Conservation (phyloP, 352 stramenopile species). For the Phytophthora nicotianae region DNA sequence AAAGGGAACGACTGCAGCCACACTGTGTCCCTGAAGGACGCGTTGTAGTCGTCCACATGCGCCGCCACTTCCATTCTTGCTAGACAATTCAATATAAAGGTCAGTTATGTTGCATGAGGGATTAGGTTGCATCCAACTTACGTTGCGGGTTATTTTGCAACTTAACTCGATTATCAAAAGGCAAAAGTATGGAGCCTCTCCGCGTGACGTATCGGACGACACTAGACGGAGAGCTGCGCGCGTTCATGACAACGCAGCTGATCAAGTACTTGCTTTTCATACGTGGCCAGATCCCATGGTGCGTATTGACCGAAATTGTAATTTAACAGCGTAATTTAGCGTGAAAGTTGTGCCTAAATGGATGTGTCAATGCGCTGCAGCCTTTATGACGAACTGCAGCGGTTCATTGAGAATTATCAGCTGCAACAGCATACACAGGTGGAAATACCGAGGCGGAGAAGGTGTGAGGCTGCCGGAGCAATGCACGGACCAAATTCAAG, state of each 20-base stretch:
- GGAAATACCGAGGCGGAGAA: conserved; percentile 1
- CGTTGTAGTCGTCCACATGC: conserved; percentile 88
- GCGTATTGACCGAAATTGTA: conserved; percentile 2
- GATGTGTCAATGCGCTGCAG: conserved; percentile 31
- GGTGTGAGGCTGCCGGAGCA: conserved; percentile 1
- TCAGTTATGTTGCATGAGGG: not conserved
- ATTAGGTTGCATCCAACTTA: not conserved
- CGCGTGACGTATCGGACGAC: conserved; percentile 46
- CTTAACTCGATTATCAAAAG: not conserved
- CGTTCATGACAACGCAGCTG: conserved; percentile 40
- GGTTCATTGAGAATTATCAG: conserved; percentile 30
- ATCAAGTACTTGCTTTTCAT: conserved; percentile 69
- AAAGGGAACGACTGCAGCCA: conserved; percentile 88
- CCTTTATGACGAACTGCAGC: conserved; percentile 58
- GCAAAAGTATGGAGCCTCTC: conserved; percentile 13
- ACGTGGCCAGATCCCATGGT: conserved; percentile 74
- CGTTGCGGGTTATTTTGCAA: conserved; percentile 1
- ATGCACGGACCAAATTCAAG: not conserved
- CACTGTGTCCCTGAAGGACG: conserved; percentile 87
- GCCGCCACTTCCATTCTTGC: conserved; percentile 68
- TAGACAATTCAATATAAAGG: conserved; percentile 6
- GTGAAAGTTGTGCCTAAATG: not conserved
- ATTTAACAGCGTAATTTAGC: not conserved
- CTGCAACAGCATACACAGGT: conserved; percentile 22
- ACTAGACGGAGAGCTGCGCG: conserved; percentile 51